A percentile compares a stretch with the other conserved stretches of the same genome.
Evolutionary conservation across 2,329 filamentous ascomycete genomes (phyloP).

Genomic region (Alternaria viburni): DNA sequence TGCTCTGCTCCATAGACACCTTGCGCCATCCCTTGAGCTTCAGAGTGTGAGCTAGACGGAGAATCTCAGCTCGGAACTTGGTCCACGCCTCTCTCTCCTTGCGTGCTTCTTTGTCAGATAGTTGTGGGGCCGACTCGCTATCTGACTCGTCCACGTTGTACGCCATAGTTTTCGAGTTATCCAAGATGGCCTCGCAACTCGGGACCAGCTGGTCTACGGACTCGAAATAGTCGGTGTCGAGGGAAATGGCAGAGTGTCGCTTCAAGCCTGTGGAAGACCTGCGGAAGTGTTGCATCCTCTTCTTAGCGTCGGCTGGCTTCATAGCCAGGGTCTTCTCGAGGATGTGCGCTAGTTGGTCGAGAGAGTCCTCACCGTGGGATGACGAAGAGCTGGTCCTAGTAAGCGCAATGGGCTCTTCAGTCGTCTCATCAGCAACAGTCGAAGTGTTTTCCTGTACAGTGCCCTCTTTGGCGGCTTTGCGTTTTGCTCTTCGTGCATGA

Average conservation of each 20-base stretch:
- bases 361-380: constrained; percentile 69
- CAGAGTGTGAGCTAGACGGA: constrained; percentile 86
- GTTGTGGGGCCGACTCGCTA: constrained; percentile 54
- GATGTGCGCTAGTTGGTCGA: constrained; percentile 83
- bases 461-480: constrained; percentile 56
- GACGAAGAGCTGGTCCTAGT: constrained; percentile 63
- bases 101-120: constrained; percentile 53
- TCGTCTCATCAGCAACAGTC: constrained; percentile 4
- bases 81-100: constrained; percentile 81
- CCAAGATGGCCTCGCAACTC: constrained; percentile 80
- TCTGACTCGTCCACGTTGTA: constrained; percentile 68
- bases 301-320: constrained; percentile 41
- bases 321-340: constrained; percentile 69
- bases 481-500: constrained; percentile 60
- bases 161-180: constrained; percentile 87
- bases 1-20: constrained; percentile 74
- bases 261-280: constrained; percentile 45
- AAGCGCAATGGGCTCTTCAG: constrained; percentile 35
- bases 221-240: constrained; percentile 85
- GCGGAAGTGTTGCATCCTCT: constrained; percentile 33
- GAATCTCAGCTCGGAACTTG: constrained; percentile 89
- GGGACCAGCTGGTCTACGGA: constrained; percentile 81
- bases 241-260: constrained; percentile 64
- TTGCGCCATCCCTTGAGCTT: constrained; percentile 90
- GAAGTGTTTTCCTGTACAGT: constrained; percentile 3